These are phyloP conservation scores for Rhododendron griersonianum DNA, from an alignment of 148 eudicot genomes.

Conservation along the genomic window DNA sequence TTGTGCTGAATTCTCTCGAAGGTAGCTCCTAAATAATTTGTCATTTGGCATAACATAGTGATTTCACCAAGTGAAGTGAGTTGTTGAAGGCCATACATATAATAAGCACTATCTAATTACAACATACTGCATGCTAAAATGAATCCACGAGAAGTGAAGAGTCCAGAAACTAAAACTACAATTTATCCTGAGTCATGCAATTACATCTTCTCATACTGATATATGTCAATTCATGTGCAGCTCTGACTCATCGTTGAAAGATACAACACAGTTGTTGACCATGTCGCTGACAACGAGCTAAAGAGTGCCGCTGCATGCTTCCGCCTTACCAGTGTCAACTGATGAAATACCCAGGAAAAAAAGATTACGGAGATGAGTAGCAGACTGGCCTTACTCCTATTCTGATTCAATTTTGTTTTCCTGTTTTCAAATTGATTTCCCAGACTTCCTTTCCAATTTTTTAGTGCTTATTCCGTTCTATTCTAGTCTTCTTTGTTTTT, in stretches of 20 bases:
- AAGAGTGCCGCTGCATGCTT: constrained; percentile 74
- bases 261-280: constrained; percentile 44
- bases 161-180: background rate
- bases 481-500: background rate
- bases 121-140: background rate
- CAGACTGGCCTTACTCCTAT: constrained; percentile 10
- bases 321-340: constrained; percentile 70
- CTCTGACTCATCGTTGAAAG: constrained; percentile 60
- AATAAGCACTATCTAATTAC: background rate
- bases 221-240: constrained; percentile 32
- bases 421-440: background rate
- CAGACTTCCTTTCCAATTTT: background rate
- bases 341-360: constrained; percentile 12
- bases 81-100: background rate
- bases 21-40: background rate
- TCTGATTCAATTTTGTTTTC: background rate
- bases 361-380: background rate
- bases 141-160: background rate
- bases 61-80: background rate
- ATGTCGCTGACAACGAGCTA: constrained; percentile 56
- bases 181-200: background rate
- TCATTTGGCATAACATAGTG: background rate
- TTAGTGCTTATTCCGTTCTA: background rate
- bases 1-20: background rate
- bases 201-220: background rate